These are phyloP conservation scores for Cenchrus americanus DNA, from an alignment of 176 grass and related monocot genomes.

Conservation along the genomic window DNA sequence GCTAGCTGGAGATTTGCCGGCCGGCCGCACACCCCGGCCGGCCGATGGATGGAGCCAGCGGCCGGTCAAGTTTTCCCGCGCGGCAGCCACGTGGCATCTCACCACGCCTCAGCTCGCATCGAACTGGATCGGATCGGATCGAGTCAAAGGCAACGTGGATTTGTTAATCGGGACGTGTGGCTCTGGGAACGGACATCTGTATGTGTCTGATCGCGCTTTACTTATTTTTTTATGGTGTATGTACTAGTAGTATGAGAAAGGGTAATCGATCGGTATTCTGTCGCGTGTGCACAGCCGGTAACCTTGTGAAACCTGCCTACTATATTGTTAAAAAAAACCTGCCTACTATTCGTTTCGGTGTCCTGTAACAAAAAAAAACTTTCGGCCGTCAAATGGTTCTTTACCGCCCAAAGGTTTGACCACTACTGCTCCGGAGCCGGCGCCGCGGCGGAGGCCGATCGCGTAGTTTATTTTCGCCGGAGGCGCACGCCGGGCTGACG, in stretches of 20 bases:
- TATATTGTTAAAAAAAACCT: too few relatives aligned
- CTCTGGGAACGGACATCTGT: neutral
- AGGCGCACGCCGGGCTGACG: neutral
- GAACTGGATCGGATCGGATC: neutral
- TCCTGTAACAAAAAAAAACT: neutral
- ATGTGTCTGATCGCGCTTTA: neutral
- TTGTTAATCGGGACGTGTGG: neutral
- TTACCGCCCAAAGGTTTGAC: neutral
- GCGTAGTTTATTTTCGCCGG: neutral
- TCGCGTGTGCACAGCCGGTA: neutral
- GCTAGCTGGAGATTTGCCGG: constrained; percentile 26
- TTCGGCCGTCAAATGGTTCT: neutral
- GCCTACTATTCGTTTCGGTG: too few relatives aligned
- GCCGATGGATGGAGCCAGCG: neutral
- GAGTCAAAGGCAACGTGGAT: neutral
- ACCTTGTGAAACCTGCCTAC: neutral
- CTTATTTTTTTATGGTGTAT: neutral
- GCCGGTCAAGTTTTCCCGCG: neutral
- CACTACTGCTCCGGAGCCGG: neutral
- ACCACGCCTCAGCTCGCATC: neutral
- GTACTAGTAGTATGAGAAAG: too few relatives aligned
- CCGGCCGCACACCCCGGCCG: neutral
- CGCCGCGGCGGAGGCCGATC: neutral
- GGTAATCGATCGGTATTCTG: neutral
- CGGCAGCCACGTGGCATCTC: neutral